Conservation (phyloP, 305 asterid genomes). For the Fraxinus xanthoxyloides region DNA sequence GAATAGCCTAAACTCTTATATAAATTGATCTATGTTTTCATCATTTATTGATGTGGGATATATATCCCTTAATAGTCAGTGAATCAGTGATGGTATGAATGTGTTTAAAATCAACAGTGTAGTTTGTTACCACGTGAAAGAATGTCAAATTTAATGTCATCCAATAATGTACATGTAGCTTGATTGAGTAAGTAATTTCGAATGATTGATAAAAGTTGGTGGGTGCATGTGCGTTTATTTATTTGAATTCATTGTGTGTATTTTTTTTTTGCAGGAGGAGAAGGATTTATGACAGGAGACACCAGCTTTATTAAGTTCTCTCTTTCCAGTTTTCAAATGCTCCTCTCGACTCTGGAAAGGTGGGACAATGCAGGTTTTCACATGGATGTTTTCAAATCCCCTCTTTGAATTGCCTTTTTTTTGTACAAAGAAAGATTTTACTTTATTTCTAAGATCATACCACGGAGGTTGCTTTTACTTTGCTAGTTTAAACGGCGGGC, state of each 20-base stretch:
- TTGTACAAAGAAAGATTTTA: neutral
- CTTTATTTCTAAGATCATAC: neutral
- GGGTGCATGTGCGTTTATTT: neutral
- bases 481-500: neutral
- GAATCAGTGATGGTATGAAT: too few relatives aligned
- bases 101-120: too few relatives aligned
- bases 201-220: neutral
- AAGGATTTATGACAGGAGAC: conserved; percentile 80
- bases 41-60: too few relatives aligned
- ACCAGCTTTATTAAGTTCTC: conserved; percentile 59
- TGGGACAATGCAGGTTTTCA: neutral
- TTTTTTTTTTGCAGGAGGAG: conserved; percentile 63
- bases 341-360: neutral
- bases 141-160: too few relatives aligned
- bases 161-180: too few relatives aligned
- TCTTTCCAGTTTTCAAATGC: neutral
- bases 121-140: too few relatives aligned
- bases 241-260: neutral
- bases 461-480: neutral
- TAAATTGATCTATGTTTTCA: too few relatives aligned
- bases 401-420: neutral
- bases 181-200: too few relatives aligned
- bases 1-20: too few relatives aligned
- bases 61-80: too few relatives aligned
- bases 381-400: neutral